These are phyloP conservation scores for Plasmodium relictum DNA, from an alignment of 169 alveolate species.

Conservation along the genomic window DNA sequence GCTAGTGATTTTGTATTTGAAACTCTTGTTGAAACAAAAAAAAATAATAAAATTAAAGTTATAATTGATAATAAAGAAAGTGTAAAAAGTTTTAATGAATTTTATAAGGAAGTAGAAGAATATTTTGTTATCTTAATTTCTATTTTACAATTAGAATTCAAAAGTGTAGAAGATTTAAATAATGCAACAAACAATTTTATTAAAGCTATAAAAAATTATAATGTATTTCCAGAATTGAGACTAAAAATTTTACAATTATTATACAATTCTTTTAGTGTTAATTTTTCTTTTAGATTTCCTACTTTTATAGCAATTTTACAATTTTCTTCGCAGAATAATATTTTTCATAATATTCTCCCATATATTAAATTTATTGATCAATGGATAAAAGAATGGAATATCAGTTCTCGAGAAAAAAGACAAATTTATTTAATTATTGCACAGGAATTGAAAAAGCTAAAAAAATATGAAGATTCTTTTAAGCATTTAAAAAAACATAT, in stretches of 20 bases:
- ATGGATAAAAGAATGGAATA: slow-evolving; percentile 83
- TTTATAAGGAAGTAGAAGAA: slow-evolving; percentile 82
- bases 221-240: slow-evolving; percentile 80
- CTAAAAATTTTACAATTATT: slow-evolving; percentile 82
- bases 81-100: slow-evolving; percentile 35
- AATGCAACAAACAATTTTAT: slow-evolving; percentile 83
- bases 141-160: slow-evolving; percentile 84
- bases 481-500: slow-evolving; percentile 70
- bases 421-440: slow-evolving; percentile 80
- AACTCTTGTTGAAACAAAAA: slow-evolving; percentile 82
- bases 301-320: slow-evolving; percentile 81
- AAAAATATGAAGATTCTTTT: slow-evolving; percentile 73
- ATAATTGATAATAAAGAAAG: slow-evolving; percentile 74
- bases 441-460: slow-evolving; percentile 80
- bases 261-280: slow-evolving; percentile 82
- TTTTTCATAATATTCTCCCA: slow-evolving; percentile 80
- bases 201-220: slow-evolving; percentile 78
- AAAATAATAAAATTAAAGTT: slow-evolving; percentile 79
- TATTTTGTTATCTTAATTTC: slow-evolving; percentile 85
- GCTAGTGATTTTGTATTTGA: slow-evolving; percentile 83
- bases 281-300: slow-evolving; percentile 80
- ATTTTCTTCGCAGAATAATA: slow-evolving; percentile 82
- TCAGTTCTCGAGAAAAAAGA: slow-evolving; percentile 78
- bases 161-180: slow-evolving; percentile 81
- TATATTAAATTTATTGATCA: slow-evolving; percentile 79